phyloP scores from a whole-genome alignment of 106 monocot species.

The Dendrobium catenatum region DNA sequence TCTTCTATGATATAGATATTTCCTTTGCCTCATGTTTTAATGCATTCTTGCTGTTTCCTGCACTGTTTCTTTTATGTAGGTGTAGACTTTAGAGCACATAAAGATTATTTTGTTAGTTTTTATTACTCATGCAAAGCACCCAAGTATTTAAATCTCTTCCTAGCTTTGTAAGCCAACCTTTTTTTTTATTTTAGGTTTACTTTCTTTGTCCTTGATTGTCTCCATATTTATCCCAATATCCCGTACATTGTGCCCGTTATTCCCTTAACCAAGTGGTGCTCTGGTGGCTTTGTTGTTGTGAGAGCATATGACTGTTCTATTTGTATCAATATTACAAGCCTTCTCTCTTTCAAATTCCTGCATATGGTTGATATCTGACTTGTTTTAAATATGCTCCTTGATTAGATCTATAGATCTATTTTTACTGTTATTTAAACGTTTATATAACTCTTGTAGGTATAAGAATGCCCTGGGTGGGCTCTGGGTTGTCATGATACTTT shows the following conservation, averaged over 20 bases:
- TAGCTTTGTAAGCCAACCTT: background rate
- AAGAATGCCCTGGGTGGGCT: conserved; percentile 87
- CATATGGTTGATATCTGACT: background rate
- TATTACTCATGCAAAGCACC: background rate
- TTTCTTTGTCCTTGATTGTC: background rate
- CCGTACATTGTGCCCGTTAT: background rate
- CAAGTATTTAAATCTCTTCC: background rate
- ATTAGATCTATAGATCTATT: background rate
- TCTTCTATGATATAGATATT: background rate
- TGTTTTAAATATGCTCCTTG: background rate
- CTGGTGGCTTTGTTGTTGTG: background rate
- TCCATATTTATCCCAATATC: background rate
- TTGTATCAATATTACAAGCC: background rate
- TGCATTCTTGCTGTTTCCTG: background rate
- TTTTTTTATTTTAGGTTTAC: background rate
- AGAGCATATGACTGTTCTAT: background rate
- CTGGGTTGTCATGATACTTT: conserved; percentile 78
- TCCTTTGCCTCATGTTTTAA: background rate
- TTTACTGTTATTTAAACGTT: background rate
- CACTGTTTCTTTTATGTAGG: background rate
- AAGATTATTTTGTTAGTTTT: background rate
- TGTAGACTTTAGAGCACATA: background rate
- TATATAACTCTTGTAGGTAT: conserved; percentile 49
- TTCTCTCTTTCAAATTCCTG: background rate
- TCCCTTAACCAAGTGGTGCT: background rate